Evolutionary conservation across 371 early-diverging fungal genomes (phyloP).

Genomic region (Batrachochytrium dendrobatidis): DNA sequence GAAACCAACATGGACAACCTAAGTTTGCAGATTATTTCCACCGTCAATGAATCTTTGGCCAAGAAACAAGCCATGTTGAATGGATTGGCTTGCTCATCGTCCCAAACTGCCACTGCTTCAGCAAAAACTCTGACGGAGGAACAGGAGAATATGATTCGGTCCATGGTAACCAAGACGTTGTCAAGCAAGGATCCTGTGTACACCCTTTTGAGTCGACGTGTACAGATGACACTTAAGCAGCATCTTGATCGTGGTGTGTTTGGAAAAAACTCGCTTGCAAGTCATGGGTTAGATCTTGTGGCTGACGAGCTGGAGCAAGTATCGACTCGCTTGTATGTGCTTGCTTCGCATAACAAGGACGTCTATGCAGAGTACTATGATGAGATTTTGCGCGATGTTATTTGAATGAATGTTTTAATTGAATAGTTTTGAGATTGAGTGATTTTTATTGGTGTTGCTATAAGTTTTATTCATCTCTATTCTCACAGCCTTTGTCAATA

Average conservation of each 20-base stretch:
- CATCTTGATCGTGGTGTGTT: conserved; percentile 50
- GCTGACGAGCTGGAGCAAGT: conserved; percentile 46
- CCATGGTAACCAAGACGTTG: conserved; percentile 68
- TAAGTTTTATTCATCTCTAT: background rate
- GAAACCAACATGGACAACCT: conserved; percentile 44
- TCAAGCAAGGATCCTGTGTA: conserved; percentile 62
- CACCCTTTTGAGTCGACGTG: conserved; percentile 52
- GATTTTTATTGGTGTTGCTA: background rate
- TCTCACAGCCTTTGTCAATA: too few relatives aligned
- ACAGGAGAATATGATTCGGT: conserved; percentile 41
- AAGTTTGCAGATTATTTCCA: conserved; percentile 20
- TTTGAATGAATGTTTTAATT: too few relatives aligned
- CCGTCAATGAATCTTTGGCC: conserved; percentile 6
- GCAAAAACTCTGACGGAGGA: conserved; percentile 21
- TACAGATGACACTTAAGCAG: conserved; percentile 43
- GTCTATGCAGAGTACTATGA: conserved; percentile 62
- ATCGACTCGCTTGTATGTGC: conserved; percentile 32
- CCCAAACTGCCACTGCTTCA: background rate
- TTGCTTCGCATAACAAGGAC: conserved; percentile 58
- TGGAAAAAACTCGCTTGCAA: conserved; percentile 34
- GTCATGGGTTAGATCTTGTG: conserved; percentile 57
- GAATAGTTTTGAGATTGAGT: too few relatives aligned
- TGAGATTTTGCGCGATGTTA: conserved; percentile 32
- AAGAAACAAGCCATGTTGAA: background rate
- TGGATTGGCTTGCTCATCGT: background rate